Evolutionary conservation across 176 grass and related monocot genomes (phyloP), one percentile per base, ranked within the genome.

Genomic region (barley (Hordeum vulgare)): DNA sequence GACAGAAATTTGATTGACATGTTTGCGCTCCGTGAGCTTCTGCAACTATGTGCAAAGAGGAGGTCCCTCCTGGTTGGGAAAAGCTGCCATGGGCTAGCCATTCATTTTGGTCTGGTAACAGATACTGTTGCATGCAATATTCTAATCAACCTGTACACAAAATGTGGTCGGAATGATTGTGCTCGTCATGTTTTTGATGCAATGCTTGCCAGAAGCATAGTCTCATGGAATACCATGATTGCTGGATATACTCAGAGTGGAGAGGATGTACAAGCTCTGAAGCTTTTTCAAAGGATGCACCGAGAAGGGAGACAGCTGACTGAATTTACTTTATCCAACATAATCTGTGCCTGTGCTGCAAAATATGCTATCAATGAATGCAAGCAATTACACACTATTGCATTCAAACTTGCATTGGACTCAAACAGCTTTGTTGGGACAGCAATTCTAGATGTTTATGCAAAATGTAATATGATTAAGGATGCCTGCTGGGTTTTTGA

Each of bases 191-290:
- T 92, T 74, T 94, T 94, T 81, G 85, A 92, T 80, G 42, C 75
- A 64, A 88, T 94, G 85, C 61, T 63, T 81, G 17, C 72, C 40
- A 78, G 90, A 86, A 92, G 79, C 71, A 80, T 71, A 42, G 85
- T 94, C 40, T 92, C 87, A 11, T 92, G 93, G 93, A 92, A 91
- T 78, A 90, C 93, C 70, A 92, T 94, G 87, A 92, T 94, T 85
- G 75, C 87, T 80, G 84, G 84, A 69, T 87, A 92, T 74, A 86
- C 75, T 51, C 77, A 76, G 33, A 79, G 77, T 56, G 85, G 87
- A 81, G 65, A 84, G 29, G 85, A 83, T 73, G 39, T 80, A 39
- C 74, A 92, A 72, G 85, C 85, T 54, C 79, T 90, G 25, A 83
- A 77, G 40, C 81, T 92, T 83, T 94, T 94, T 65, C 77, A 68